These are phyloP conservation scores for Ganoderma resinaceum DNA, from an alignment of 1,284 basidiomycete genomes.

Conservation along the genomic window DNA sequence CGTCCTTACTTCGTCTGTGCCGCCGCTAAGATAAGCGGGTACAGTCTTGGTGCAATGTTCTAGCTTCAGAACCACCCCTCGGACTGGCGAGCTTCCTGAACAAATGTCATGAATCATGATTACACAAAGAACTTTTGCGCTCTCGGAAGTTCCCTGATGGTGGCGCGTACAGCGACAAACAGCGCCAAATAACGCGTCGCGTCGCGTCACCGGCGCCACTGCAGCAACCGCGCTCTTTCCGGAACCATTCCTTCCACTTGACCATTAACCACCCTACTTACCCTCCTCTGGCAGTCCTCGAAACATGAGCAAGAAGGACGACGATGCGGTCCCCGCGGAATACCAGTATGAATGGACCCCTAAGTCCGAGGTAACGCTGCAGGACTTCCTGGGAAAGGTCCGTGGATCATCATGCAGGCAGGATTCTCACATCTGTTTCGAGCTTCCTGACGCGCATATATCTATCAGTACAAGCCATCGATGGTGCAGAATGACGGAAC, in stretches of 20 bases:
- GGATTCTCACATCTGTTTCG: background rate
- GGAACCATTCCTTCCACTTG: background rate
- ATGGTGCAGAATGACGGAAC: slow-evolving; percentile 79
- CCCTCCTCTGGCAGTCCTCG: background rate
- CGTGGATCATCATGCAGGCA: slow-evolving; percentile 21
- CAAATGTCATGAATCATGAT: background rate
- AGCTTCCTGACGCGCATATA: background rate
- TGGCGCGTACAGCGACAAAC: slow-evolving; percentile 27
- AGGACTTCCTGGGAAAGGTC: slow-evolving; percentile 57
- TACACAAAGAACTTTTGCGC: too few species aligned
- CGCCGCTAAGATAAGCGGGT: background rate
- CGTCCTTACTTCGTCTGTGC: background rate
- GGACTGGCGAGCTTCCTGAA: background rate
- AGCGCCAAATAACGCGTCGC: slow-evolving; percentile 29
- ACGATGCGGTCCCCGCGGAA: slow-evolving; percentile 33
- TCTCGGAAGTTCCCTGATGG: slow-evolving; percentile 2
- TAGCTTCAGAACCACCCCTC: background rate
- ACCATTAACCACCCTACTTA: background rate
- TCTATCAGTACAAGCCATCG: slow-evolving; percentile 67
- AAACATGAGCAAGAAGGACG: slow-evolving; percentile 22
- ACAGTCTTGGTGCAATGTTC: background rate
- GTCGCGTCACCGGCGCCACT: slow-evolving; percentile 4
- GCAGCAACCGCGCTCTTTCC: background rate
- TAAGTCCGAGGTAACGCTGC: slow-evolving; percentile 45
- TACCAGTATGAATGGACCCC: slow-evolving; percentile 56